Conservation (phyloP, 169 alveolate genomes). For the Cryptosporidium viatorum region DNA sequence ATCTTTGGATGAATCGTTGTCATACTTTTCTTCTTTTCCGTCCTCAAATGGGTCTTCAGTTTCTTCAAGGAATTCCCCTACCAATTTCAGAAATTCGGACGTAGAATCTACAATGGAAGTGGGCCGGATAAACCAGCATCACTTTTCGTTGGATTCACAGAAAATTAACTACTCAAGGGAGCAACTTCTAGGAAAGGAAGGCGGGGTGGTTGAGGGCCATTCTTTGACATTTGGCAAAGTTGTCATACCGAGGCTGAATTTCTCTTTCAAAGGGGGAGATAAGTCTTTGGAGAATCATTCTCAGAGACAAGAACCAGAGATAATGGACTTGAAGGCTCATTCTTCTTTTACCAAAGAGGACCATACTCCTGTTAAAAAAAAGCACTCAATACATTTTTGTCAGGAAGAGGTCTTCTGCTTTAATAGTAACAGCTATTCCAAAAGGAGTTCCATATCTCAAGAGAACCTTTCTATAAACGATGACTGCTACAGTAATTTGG, state of each 20-base stretch:
- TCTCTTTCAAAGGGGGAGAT: constrained; percentile 3
- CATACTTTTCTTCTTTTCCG: constrained; percentile 46
- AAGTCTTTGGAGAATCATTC: neutral
- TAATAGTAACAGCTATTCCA: neutral
- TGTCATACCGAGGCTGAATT: constrained; percentile 14
- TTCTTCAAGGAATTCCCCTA: constrained; percentile 10
- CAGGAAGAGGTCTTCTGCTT: neutral
- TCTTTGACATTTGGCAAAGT: neutral
- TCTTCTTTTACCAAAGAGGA: neutral
- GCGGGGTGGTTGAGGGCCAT: neutral
- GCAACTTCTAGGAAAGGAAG: neutral
- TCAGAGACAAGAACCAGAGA: neutral
- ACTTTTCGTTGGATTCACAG: neutral
- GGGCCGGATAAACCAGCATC: neutral
- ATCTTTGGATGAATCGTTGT: constrained; percentile 14
- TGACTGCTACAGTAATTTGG: neutral
- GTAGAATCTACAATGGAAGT: neutral
- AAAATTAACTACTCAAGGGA: neutral
- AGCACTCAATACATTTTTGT: neutral
- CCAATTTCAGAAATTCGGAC: neutral
- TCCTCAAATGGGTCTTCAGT: constrained; percentile 22
- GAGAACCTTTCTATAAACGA: neutral
- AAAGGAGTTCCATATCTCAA: neutral
- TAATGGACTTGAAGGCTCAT: neutral
- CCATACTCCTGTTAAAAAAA: neutral